Base-by-base conservation (phyloP, 192 early-diverging fungal genomes). In the Linnemannia hyalina region DNA sequence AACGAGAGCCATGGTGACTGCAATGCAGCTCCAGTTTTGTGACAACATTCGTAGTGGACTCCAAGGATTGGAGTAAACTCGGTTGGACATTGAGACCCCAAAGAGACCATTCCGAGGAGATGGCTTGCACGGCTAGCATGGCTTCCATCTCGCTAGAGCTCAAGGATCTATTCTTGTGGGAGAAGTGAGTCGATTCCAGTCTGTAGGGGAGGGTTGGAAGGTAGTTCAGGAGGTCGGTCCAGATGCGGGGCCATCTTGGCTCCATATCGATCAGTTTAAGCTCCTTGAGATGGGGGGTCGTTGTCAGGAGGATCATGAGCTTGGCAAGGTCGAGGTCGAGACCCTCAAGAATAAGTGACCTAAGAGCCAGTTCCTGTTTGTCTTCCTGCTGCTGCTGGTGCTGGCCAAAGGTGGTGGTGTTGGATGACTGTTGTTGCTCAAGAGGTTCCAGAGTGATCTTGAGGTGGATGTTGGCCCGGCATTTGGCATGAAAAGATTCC, bases 101-200 rank as follows among this genome's bases (percentile, higher is more conserved):
- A 32, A 65, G 60, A 2, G 60, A 65, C 60, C 60, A 65, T 15
- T 65, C 60, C 13, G 60, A 32, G 11, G 60, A 4, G 29, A 29
- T 26, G n/a, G 60, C 10, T 7, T 65, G 29, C 13, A 32, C 0
- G 6, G 29, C 11, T 26, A 15, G 6, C 11, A 32, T 26, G 60
- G 29, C 32, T 4, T 65, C 60, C 11, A 65, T 65, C 29, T 65
- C 60, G 10, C 1, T 3, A 0, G n/a, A 2, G 9, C 15, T 0
- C 3, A 29, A 11, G 11, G 29, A 29, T 10, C 7, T 11, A 2
- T 1, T 32, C 11, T 15, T 35, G 26, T 0, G 3, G 4, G 60
- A 65, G 23, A 65, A 65, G 29, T 65, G 60, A 16, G 60, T 65
- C 13, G 60, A 65, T 65, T 65, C 60, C 60, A 65, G 60, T 15